phyloP scores from a whole-genome alignment of 2,329 filamentous ascomycete species.

The Colletotrichum orchidophilum region DNA sequence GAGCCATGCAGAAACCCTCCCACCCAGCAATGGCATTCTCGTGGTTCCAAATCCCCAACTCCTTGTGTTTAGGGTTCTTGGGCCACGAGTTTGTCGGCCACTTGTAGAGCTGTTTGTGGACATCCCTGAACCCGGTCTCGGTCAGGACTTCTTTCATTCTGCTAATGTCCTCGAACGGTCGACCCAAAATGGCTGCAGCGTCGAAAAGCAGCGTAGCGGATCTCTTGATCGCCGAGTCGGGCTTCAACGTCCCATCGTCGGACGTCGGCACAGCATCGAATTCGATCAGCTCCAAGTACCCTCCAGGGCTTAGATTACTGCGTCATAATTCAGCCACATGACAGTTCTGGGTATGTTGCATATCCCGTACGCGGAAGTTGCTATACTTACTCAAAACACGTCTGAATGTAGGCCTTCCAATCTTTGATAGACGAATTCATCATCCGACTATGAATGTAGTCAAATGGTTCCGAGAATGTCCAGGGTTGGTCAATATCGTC shows the following conservation, averaged over 20 bases:
- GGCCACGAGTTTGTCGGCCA: slow-evolving; percentile 63
- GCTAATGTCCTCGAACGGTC: slow-evolving; percentile 40
- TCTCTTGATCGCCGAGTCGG: slow-evolving; percentile 40
- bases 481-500: slow-evolving; percentile 47
- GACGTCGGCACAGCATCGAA: slow-evolving; percentile 47
- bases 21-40: background rate
- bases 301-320: slow-evolving; percentile 48
- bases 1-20: background rate
- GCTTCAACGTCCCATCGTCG: slow-evolving; percentile 51
- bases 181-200: slow-evolving; percentile 40
- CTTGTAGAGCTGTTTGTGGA: slow-evolving; percentile 56
- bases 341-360: too few species aligned
- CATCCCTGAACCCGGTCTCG: slow-evolving; percentile 63
- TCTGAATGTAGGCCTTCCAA: slow-evolving; percentile 27
- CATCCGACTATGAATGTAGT: slow-evolving; percentile 9
- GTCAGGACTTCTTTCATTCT: slow-evolving; percentile 49
- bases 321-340: too few species aligned
- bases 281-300: slow-evolving; percentile 42
- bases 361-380: background rate
- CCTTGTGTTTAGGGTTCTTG: slow-evolving; percentile 58
- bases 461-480: slow-evolving; percentile 38
- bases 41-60: slow-evolving; percentile 45
- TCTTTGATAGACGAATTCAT: background rate
- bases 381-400: slow-evolving; percentile 43
- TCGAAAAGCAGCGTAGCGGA: slow-evolving; percentile 44